Percentiles rank a stretch among this genome's conserved stretches.
phyloP scores from a whole-genome alignment of 768 basidiomycete genomes.

The Phlegmacium glaucopus region DNA sequence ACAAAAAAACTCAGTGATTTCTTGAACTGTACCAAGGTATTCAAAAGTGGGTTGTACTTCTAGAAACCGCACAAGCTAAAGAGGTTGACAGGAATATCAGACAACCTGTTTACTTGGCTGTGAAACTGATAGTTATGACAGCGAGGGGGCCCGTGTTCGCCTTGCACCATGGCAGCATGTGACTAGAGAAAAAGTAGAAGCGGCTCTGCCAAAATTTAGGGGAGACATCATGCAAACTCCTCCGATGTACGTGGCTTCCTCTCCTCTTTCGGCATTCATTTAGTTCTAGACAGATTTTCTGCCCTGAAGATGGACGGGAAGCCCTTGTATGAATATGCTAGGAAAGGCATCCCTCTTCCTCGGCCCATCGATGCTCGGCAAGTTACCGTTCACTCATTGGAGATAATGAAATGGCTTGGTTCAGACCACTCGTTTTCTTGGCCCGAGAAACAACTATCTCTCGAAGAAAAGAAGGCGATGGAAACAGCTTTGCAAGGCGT shows the following conservation, averaged over 20 bases:
- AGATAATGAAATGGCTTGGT: slow-evolving; percentile 77
- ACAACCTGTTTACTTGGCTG: slow-evolving; percentile 91
- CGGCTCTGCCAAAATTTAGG: slow-evolving; percentile 64
- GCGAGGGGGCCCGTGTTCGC: slow-evolving; percentile 79
- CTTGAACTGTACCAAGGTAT: slow-evolving; percentile 86
- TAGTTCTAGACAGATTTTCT: slow-evolving; percentile 66
- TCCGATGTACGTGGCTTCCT: slow-evolving; percentile 65
- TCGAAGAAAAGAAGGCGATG: slow-evolving; percentile 68
- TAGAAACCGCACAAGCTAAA: not conserved
- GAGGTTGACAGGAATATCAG: slow-evolving; percentile 71
- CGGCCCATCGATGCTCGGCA: slow-evolving; percentile 88
- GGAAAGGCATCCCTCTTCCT: slow-evolving; percentile 86
- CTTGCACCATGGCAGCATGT: slow-evolving; percentile 81
- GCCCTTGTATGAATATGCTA: slow-evolving; percentile 93
- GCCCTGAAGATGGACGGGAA: slow-evolving; percentile 98
- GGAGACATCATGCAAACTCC: slow-evolving; percentile 90
- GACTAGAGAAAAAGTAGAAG: slow-evolving; percentile 72
- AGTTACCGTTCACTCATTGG: slow-evolving; percentile 78
- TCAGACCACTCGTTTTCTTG: slow-evolving; percentile 70
- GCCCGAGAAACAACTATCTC: slow-evolving; percentile 69
- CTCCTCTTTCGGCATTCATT: not conserved
- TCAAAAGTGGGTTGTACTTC: slow-evolving; percentile 1
- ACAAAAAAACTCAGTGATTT: slow-evolving; percentile 86
- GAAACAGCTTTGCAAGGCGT: slow-evolving; percentile 57
- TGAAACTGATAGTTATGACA: slow-evolving; percentile 93